Base-by-base conservation (phyloP, 2,329 filamentous ascomycete genomes). In the Daldinia sp. region DNA sequence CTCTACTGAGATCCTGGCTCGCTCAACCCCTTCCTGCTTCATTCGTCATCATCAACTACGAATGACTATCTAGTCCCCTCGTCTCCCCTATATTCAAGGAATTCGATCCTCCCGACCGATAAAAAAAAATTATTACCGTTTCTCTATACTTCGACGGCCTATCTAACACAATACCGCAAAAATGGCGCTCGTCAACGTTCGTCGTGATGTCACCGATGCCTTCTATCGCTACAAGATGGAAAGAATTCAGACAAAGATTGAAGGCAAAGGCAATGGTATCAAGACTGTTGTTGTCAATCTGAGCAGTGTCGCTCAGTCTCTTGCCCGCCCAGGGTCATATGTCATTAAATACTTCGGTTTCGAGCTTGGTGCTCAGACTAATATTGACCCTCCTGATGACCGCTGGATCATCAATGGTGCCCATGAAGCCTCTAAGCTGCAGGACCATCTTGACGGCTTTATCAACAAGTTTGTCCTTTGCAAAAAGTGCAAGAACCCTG, bases 171-270 rank as follows among this genome's bases (percentile, higher is more conserved):
- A 81, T 63, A 86, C 81, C 83, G 85, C 82, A 89, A 94, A 78
- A 84, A 98, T 98, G 96, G 91, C 93, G 88, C 94, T 93, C 86
- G 88, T 99, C 89, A 99, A 99, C 85, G 94, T 98, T 84, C 94
- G 94, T 84, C 93, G 93, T 84, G 95, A 98, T 92, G 92, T 97
- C 86, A 92, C 91, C 87, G 96, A 99, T 86, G 92, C 92, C 85
- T 99, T 98, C 90, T 99, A 99, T 87, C 96, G 96, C 83, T 99
- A 99, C 91, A 99, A 99, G 90, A 99, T 99, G 96, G 96, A 98
- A 86, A 92, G 90, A 77, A 87, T 99, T 81, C 93, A 97, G 87
- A 97, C 96, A 82, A 99, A 99, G 88, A 97, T 99, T 78, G 96
- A 99, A 86, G 96, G 96, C 84, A 99, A 99, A 85, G 96, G 96